Evolutionary conservation across 176 grass and related monocot species (phyloP).

Genomic region (Tillandsia fasciculata): DNA sequence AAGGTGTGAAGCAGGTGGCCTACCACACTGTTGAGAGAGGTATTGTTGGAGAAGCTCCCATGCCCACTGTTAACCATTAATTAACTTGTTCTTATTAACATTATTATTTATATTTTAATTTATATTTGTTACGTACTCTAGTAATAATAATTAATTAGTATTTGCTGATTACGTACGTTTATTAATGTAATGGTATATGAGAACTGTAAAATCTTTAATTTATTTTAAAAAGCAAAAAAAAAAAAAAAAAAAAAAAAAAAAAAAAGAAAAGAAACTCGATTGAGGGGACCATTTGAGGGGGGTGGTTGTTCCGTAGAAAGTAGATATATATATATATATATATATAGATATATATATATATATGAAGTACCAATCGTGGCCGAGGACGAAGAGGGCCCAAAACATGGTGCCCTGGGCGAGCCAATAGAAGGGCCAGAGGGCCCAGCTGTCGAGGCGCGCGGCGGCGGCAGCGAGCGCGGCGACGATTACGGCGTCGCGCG

Average conservation of each 20-base stretch:
- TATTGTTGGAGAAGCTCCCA: slow-evolving; percentile 72
- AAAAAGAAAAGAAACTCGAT: no score
- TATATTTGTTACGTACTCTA: no score
- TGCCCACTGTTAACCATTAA: slow-evolving; percentile 45
- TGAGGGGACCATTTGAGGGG: no score
- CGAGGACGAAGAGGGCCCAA: slow-evolving; percentile 52
- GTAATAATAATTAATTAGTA: no score
- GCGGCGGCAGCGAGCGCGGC: slow-evolving; percentile 24
- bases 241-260: no score
- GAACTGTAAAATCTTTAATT: no score
- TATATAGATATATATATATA: not conserved
- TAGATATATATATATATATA: not conserved
- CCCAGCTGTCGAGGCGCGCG: slow-evolving; percentile 12
- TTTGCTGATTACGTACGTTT: no score
- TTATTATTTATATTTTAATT: no score
- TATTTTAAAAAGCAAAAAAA: no score
- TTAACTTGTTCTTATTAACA: not conserved
- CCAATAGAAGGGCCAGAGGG: slow-evolving; percentile 50
- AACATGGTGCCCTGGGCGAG: slow-evolving; percentile 49
- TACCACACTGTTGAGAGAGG: slow-evolving; percentile 44
- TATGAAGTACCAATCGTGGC: slow-evolving; percentile 44
- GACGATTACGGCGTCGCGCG: slow-evolving; percentile 32
- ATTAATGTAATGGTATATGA: no score
- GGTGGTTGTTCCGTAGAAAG: not conserved
- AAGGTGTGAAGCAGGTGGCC: slow-evolving; percentile 63